Base-by-base conservation (phyloP, 192 early-diverging fungal genomes). In the Coemansia sp. region DNA sequence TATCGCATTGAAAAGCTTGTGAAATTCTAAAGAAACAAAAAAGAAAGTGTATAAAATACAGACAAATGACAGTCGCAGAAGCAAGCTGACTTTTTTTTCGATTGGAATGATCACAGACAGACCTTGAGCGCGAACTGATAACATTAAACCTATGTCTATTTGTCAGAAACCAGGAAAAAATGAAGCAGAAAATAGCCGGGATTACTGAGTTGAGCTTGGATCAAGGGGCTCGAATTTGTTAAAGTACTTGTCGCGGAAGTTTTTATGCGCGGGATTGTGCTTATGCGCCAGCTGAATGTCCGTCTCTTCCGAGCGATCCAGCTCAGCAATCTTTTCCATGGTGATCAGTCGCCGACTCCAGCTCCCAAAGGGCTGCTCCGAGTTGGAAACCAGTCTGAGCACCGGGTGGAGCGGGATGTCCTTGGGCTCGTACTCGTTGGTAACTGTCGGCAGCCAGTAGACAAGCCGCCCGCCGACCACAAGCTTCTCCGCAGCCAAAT, bases 381-480 rank as follows among this genome's bases (percentile, higher is more conserved):
- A 91, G 59, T 99, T 96, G 7, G 94, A 87, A 9, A 97, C 74
- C 9, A 99, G 74, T 25, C 84, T 75, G 72, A 99, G 83, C 26
- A 80, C 84, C 15, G 92, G 92, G 70, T 96, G 97, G 4, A 72
- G 61, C 10, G 97, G 97, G 13, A 97, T 72, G 65, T 97, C 95
- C 33, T 84, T 71, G 31, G 86, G 87, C 6, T 82, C 74, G 63
- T 94, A 92, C 70, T 94, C 92, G 30, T 93, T 93, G 3, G 89
- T 88, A 4, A 97, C 82, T 0, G 94, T 97, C 1, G 97, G 97
- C 23, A 99, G 80, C 97, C 97, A 99, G 75, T 94, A 97, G 1
- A 97, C 94, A 4, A 99, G 82, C 13, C 97, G 86, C 4, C 93
- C 97, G 26, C 91, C 89, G 1, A 90, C 76, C 3, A 85, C 85